These are phyloP conservation scores for Aspergillus egyptiacus DNA, from an alignment of 495 filamentous ascomycete species.

Conservation along the genomic window DNA sequence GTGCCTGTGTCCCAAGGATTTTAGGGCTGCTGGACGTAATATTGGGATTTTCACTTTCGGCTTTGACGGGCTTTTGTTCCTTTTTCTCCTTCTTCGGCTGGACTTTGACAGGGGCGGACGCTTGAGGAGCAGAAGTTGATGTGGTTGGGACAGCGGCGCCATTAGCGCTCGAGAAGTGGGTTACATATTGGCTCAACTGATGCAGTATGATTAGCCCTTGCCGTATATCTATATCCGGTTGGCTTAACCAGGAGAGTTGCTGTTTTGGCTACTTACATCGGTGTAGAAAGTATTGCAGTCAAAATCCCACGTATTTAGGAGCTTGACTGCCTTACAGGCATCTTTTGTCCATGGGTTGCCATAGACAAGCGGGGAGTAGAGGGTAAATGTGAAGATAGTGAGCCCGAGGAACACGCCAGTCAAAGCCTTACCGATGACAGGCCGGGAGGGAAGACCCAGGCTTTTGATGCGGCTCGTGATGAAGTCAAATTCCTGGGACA, in stretches of 20 bases:
- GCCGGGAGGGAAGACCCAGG: slow-evolving; percentile 63
- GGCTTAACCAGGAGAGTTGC: slow-evolving; percentile 29
- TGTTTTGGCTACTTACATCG: slow-evolving; percentile 61
- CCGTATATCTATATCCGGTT: slow-evolving; percentile 19
- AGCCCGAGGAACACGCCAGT: slow-evolving; percentile 65
- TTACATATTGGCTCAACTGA: slow-evolving; percentile 41
- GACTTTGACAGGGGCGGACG: slow-evolving; percentile 13
- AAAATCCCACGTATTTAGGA: slow-evolving; percentile 89
- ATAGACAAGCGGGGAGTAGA: slow-evolving; percentile 85
- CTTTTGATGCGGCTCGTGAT: slow-evolving; percentile 58
- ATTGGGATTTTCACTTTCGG: slow-evolving; percentile 27
- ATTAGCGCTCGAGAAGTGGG: slow-evolving; percentile 22
- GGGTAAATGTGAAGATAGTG: slow-evolving; percentile 67
- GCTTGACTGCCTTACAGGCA: slow-evolving; percentile 79
- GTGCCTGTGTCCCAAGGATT: slow-evolving; percentile 66
- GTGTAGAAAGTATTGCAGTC: slow-evolving; percentile 91
- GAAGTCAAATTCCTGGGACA: slow-evolving; percentile 89
- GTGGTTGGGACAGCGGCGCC: slow-evolving; percentile 27
- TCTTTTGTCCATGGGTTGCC: slow-evolving; percentile 89
- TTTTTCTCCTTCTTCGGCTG: slow-evolving; percentile 18
- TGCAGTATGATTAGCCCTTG: slow-evolving; percentile 22
- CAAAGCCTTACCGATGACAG: slow-evolving; percentile 63
- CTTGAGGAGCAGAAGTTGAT: slow-evolving; percentile 15
- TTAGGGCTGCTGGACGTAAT: slow-evolving; percentile 45
- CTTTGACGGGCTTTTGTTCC: slow-evolving; percentile 13